phyloP scores from a whole-genome alignment of 495 filamentous ascomycete species.

The Penicillium cataractarum region DNA sequence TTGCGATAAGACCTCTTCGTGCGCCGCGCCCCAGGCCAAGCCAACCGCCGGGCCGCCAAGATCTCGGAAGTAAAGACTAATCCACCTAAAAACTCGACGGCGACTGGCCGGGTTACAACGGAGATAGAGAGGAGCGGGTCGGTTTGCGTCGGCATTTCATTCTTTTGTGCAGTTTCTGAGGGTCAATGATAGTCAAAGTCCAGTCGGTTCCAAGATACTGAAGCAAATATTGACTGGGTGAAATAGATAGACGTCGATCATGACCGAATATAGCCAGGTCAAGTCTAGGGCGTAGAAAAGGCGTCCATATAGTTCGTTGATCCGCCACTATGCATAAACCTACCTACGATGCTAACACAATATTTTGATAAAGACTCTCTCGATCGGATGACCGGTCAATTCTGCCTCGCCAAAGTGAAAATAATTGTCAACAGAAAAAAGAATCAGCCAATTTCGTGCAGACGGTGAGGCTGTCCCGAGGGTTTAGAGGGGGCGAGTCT shows the following conservation, averaged over 20 bases:
- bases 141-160: constrained; percentile 10
- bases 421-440: neutral
- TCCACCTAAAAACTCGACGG: neutral
- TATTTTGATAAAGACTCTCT: neutral
- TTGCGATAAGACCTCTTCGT: constrained; percentile 10
- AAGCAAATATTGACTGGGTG: neutral
- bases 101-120: neutral
- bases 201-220: neutral
- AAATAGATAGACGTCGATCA: neutral
- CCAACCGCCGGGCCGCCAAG: constrained; percentile 20
- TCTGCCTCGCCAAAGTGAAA: neutral
- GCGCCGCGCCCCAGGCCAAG: constrained; percentile 1
- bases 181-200: neutral
- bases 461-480: neutral
- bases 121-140: constrained; percentile 12
- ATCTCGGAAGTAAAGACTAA: constrained; percentile 14
- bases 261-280: neutral
- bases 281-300: neutral
- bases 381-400: neutral
- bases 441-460: neutral
- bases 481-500: neutral
- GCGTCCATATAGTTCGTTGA: neutral
- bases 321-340: neutral
- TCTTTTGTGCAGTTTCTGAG: neutral
- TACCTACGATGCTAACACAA: neutral